Evolutionary conservation across 2,329 filamentous ascomycete species (phyloP).

Genomic region (Aureobasidium sp.): DNA sequence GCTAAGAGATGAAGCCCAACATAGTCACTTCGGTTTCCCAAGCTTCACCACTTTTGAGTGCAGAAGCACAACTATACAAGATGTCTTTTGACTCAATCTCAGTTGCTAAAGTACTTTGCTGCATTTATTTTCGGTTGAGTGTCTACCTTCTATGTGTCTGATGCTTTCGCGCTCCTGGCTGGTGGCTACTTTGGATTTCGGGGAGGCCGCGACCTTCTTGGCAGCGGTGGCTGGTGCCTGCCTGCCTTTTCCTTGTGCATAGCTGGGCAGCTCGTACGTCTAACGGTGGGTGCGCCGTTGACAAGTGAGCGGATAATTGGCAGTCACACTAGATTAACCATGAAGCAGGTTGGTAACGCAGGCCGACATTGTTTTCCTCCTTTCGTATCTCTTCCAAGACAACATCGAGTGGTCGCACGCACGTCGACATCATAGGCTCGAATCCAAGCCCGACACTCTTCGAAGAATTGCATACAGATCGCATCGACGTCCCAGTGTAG

Average conservation of each 20-base stretch:
- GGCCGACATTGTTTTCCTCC: not conserved
- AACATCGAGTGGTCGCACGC: not conserved
- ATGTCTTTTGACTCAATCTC: not conserved
- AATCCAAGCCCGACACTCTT: not conserved
- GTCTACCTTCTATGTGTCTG: not conserved
- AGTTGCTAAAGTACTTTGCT: not conserved
- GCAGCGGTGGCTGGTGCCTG: not conserved
- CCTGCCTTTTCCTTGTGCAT: not conserved
- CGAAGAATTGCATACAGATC: not conserved
- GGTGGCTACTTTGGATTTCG: not conserved
- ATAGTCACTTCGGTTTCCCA: not conserved
- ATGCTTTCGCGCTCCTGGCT: not conserved
- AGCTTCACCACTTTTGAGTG: not conserved
- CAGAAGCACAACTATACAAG: not conserved
- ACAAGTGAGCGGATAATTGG: not conserved
- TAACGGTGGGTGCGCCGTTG: slow-evolving; percentile 6
- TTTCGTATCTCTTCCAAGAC: not conserved
- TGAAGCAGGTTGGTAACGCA: not conserved
- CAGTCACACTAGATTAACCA: slow-evolving; percentile 3
- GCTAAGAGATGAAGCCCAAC: not conserved
- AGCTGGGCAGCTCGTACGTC: not conserved
- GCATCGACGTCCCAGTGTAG: not conserved
- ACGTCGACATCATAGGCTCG: slow-evolving; percentile 4
- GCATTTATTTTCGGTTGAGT: not conserved
- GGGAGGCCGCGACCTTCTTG: not conserved